These are phyloP conservation scores for Candida anutae DNA, from an alignment of 1,139 yeast genomes.

Conservation along the genomic window DNA sequence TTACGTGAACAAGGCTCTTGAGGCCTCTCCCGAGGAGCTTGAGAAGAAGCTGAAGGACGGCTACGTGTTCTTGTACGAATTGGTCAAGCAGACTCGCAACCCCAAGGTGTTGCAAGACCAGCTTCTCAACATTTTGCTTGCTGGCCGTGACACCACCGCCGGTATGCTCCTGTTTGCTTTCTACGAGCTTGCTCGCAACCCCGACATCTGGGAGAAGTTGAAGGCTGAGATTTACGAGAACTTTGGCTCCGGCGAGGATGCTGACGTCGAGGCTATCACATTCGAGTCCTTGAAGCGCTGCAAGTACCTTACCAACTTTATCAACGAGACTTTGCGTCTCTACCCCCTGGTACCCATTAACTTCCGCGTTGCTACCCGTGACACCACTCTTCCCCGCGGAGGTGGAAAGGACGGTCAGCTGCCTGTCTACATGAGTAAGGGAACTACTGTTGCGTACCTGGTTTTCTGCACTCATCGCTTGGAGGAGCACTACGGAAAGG, in stretches of 20 bases:
- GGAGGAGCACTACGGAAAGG: slow-evolving; percentile 14
- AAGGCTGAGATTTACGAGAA: slow-evolving; percentile 26
- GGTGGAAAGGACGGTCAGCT: slow-evolving; percentile 14
- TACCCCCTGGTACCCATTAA: slow-evolving; percentile 21
- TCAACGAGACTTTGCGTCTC: slow-evolving; percentile 18
- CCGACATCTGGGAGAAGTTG: slow-evolving; percentile 29
- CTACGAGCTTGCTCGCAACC: slow-evolving; percentile 39
- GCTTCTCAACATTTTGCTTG: slow-evolving; percentile 42
- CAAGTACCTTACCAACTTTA: slow-evolving; percentile 17
- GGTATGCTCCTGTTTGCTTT: slow-evolving; percentile 42
- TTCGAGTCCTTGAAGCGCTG: slow-evolving; percentile 18
- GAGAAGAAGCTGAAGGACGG: slow-evolving; percentile 29
- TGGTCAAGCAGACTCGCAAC: slow-evolving; percentile 43
- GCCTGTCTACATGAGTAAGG: slow-evolving; percentile 17
- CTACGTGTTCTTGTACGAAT: slow-evolving; percentile 43
- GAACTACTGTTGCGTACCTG: slow-evolving; percentile 14
- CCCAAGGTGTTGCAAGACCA: slow-evolving; percentile 45
- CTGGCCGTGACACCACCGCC: slow-evolving; percentile 56
- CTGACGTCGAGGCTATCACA: slow-evolving; percentile 10
- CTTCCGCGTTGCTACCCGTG: slow-evolving; percentile 16
- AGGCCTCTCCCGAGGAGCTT: slow-evolving; percentile 19
- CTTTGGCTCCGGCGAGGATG: slow-evolving; percentile 23
- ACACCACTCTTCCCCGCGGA: slow-evolving; percentile 19
- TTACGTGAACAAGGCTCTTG: slow-evolving; percentile 15
- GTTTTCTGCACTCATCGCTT: slow-evolving; percentile 16